Percentiles rank a stretch among this genome's conserved stretches.
Evolutionary conservation across 805 yeast genomes (phyloP).

Genomic region (Candida yuanshanica): DNA sequence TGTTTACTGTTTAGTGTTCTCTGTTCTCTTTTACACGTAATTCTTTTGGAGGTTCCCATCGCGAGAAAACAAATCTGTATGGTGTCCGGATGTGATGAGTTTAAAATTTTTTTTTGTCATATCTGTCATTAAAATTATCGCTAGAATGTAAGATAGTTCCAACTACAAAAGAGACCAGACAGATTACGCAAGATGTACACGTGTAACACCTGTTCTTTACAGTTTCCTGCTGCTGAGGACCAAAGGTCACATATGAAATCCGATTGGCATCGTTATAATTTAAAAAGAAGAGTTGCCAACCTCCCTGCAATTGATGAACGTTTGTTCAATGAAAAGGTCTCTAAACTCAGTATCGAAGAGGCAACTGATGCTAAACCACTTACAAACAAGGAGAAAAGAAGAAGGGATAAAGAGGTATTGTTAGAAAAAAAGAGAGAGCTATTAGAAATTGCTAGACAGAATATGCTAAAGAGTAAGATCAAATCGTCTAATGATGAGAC

Average conservation of each 20-base stretch:
- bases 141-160: neutral
- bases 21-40: constrained; percentile 10
- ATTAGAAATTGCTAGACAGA: constrained; percentile 34
- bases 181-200: constrained; percentile 35
- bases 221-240: constrained; percentile 65
- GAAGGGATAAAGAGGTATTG: constrained; percentile 37
- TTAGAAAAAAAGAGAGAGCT: constrained; percentile 36
- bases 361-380: constrained; percentile 24
- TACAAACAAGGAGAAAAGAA: constrained; percentile 37
- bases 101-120: constrained; percentile 1
- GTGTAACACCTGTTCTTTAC: constrained; percentile 84
- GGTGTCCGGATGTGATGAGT: constrained; percentile 7
- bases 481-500: neutral
- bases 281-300: constrained; percentile 88
- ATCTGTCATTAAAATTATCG: too few relatives aligned
- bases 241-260: constrained; percentile 94
- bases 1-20: too few relatives aligned
- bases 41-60: neutral
- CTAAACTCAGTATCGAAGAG: constrained; percentile 21
- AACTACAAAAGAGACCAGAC: neutral
- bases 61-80: neutral
- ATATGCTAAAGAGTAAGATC: constrained; percentile 20
- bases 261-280: constrained; percentile 96
- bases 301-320: constrained; percentile 69
- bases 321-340: constrained; percentile 65